A percentile compares a stretch with the other conserved stretches of the same genome.
phyloP scores from a whole-genome alignment of 768 basidiomycete genomes.

The Naganishia friedmannii region DNA sequence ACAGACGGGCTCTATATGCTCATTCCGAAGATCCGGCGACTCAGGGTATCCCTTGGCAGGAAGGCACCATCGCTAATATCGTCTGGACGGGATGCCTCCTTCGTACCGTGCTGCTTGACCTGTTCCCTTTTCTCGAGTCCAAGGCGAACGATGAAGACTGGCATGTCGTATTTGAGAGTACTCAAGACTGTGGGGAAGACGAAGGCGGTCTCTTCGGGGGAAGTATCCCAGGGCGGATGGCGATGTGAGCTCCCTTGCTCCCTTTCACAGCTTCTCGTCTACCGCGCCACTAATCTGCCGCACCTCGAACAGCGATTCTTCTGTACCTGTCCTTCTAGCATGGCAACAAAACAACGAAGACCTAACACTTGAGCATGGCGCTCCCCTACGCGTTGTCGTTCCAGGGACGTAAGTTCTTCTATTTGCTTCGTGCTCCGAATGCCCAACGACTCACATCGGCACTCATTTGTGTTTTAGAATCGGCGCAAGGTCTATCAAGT shows the following conservation, averaged over 20 bases:
- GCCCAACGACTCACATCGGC: neutral
- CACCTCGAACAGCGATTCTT: slow-evolving; percentile 9
- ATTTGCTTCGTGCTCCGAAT: neutral
- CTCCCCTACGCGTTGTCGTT: slow-evolving; percentile 33
- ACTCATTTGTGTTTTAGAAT: slow-evolving; percentile 4
- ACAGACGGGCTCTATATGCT: slow-evolving; percentile 30
- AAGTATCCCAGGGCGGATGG: slow-evolving; percentile 62
- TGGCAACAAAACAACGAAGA: slow-evolving; percentile 30
- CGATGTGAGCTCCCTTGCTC: slow-evolving; percentile 60
- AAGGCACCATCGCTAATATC: slow-evolving; percentile 69
- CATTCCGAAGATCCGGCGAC: slow-evolving; percentile 30
- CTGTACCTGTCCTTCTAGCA: slow-evolving; percentile 34
- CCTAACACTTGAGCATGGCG: slow-evolving; percentile 34
- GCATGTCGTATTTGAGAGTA: slow-evolving; percentile 61
- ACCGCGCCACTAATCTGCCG: neutral
- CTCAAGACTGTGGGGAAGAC: slow-evolving; percentile 28
- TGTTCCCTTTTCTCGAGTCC: slow-evolving; percentile 50
- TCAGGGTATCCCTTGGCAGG: slow-evolving; percentile 56
- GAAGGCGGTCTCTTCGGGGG: slow-evolving; percentile 65
- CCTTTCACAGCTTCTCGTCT: slow-evolving; percentile 41
- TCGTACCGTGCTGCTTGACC: slow-evolving; percentile 57
- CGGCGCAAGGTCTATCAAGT: slow-evolving; percentile 36
- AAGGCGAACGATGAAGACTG: slow-evolving; percentile 46
- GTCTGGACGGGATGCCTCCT: slow-evolving; percentile 65
- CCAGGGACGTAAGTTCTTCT: slow-evolving; percentile 27